Base-by-base conservation (phyloP, 441 rosid species). In the Brassica balearica region DNA sequence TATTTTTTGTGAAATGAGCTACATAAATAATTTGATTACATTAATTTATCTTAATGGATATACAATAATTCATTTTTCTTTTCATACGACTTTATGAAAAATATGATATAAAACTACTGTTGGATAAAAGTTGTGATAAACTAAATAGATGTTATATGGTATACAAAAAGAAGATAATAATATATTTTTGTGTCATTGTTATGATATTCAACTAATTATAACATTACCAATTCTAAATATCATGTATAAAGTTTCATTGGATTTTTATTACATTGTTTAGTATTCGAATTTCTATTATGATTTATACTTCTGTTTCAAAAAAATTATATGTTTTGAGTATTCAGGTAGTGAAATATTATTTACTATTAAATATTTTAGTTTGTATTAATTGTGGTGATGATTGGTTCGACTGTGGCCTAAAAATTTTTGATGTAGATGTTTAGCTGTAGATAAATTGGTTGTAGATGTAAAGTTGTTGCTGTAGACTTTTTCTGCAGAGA, bases 41-140 rank as follows among this genome's bases (percentile, higher is more conserved):
- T 65, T 65, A 65, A 38, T 64, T 55, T 34, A 60, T 76, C 46
- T 55, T 70, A 1, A 25, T 64, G 8, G 20, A 9, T 10, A 53
- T 32, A 63, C 43, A 36, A 32, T 69, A 58, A 53, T 64, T 22
- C 17, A 15, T 7, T 56, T 70, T 71, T 65, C 67, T 71, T 76
- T 51, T 71, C 71, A 56, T 61, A 72, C 65, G 60, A 38, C 67
- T n/a, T 36, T 63, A 63, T 23, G 48, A 6, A 69, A 63, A 36
- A 0, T 22, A 34, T 36, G 48, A 27, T 36, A 53, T 3, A 60
- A 59, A 61, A 1, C 41, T 7, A 0, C 46, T 8, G 2, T 19
- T 17, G 15, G 0, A 4, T 7, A 2, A 34, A 65, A 22, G 9
- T 34, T 53, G 2, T 34, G 25, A 55, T 53, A 4, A 34, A 6